Base-by-base conservation (phyloP, 2,329 filamentous ascomycete species). In the Huntiella savannae region DNA sequence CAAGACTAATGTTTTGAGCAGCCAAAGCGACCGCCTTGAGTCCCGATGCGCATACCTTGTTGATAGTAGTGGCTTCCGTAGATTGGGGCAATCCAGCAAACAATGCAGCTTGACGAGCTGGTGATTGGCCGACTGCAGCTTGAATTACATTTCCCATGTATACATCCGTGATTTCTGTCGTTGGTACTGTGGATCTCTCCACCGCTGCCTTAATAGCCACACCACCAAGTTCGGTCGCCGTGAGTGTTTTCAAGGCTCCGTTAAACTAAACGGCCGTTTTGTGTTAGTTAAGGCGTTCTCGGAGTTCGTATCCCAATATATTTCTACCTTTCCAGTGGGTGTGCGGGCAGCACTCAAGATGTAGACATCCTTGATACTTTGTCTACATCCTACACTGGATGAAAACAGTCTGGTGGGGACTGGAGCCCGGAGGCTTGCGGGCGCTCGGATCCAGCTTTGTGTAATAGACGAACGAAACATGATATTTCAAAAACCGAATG, bases 71-170 rank as follows among this genome's bases (percentile, higher is more conserved):
- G 33, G 87, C 82, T 64, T 98, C 91, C 48, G 92, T 73, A 5
- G 71, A 75, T n/a, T 77, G 67, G 7, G 85, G 72, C 3, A 96
- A 74, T 2, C 87, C 87, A 3, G 91, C 85, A 57, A 92, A 88
- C 50, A 96, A 81, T 53, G 76, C 68, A 8, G 91, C 91, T 65
- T 98, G 91, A 42, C 91, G 77, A 16, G 91, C 88, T 2, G 91
- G 91, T 0, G 91, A 76, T 64, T 98, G 91, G 40, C 91, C 91
- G 4, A 91, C 73, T 13, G 73, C 74, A 39, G 72, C 88, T 61
- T 86, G 79, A 36, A 96, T 71, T 7, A 96, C 91, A 57, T 95
- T 93, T 59, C 91, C 91, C 83, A 96, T 93, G 67, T 96, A 96
- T 12, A 96, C 85, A 63, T 93, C 82, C 52, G 79, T 82, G 57